These are phyloP conservation scores for Notholithocarpus densiflorus DNA, from an alignment of 306 rosid genomes.

Conservation along the genomic window DNA sequence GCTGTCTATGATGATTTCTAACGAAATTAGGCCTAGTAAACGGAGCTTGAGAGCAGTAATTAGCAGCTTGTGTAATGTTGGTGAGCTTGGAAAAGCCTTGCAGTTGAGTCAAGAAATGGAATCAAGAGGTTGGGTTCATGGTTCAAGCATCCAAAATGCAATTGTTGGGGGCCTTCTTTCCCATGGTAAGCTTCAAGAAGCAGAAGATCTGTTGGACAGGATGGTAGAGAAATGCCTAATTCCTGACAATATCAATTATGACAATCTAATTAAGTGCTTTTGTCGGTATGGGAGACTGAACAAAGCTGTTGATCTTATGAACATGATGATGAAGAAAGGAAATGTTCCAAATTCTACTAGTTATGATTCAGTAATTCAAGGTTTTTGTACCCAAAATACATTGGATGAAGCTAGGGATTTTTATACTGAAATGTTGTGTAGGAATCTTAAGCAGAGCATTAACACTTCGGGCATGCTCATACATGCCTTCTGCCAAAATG, in stretches of 20 bases:
- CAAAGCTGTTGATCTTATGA: slow-evolving; percentile 62
- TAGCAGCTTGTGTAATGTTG: slow-evolving; percentile 46
- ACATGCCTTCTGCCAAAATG: slow-evolving; percentile 46
- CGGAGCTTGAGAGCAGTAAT: slow-evolving; percentile 63
- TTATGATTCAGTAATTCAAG: slow-evolving; percentile 59
- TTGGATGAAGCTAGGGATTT: slow-evolving; percentile 60
- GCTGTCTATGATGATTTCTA: slow-evolving; percentile 61
- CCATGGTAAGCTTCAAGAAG: slow-evolving; percentile 56
- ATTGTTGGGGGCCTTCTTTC: slow-evolving; percentile 60
- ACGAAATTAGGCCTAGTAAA: slow-evolving; percentile 56
- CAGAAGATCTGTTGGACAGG: slow-evolving; percentile 58
- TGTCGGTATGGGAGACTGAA: slow-evolving; percentile 53
- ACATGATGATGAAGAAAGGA: slow-evolving; percentile 69
- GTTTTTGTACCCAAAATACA: slow-evolving; percentile 46
- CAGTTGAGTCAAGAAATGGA: slow-evolving; percentile 68
- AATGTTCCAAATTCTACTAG: slow-evolving; percentile 55
- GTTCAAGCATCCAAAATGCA: slow-evolving; percentile 56
- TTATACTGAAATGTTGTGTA: slow-evolving; percentile 60
- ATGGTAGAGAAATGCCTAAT: slow-evolving; percentile 55
- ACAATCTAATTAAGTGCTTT: slow-evolving; percentile 59
- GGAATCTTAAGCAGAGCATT: slow-evolving; percentile 55
- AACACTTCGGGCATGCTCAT: slow-evolving; percentile 49
- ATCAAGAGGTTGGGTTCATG: slow-evolving; percentile 62
- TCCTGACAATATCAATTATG: slow-evolving; percentile 62
- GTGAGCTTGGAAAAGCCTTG: slow-evolving; percentile 59